These are phyloP conservation scores for Adansonia rubrostipa DNA, from an alignment of 441 rosid genomes.

Conservation along the genomic window DNA sequence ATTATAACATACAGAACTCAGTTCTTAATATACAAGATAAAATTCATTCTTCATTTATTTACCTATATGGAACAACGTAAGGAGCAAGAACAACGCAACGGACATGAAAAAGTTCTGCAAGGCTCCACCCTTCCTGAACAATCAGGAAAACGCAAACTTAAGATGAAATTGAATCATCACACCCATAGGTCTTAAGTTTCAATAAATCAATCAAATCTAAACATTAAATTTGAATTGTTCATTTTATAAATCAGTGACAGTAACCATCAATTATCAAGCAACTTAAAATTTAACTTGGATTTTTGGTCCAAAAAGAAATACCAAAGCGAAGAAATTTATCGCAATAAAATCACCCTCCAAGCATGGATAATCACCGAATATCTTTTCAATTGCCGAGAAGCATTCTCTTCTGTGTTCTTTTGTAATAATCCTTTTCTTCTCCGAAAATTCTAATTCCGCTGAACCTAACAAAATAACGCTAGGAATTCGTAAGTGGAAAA, in stretches of 20 bases:
- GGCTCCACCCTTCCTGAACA: slow-evolving; percentile 93
- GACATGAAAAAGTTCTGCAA: slow-evolving; percentile 78
- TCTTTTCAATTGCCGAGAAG: slow-evolving; percentile 49
- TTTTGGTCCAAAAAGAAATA: slow-evolving; percentile 32
- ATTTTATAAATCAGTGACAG: not conserved
- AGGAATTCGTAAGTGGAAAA: not conserved
- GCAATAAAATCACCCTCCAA: slow-evolving; percentile 68
- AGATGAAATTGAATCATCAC: slow-evolving; percentile 11
- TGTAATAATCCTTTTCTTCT: slow-evolving; percentile 46
- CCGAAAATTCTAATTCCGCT: slow-evolving; percentile 34
- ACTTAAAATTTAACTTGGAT: not conserved
- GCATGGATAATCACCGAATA: slow-evolving; percentile 58
- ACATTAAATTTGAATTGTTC: not conserved
- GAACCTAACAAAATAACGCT: slow-evolving; percentile 40
- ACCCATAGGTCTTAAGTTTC: slow-evolving; percentile 9
- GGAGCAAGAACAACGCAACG: slow-evolving; percentile 86
- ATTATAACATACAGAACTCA: not conserved
- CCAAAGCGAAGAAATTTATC: slow-evolving; percentile 92
- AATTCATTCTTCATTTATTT: slow-evolving; percentile 21
- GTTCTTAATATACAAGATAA: not conserved
- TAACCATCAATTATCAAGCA: slow-evolving; percentile 17
- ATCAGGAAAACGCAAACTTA: slow-evolving; percentile 29
- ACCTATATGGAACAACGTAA: slow-evolving; percentile 96
- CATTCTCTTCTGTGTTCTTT: slow-evolving; percentile 72
- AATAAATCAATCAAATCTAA: not conserved